Conservation (phyloP, 1,284 basidiomycete genomes). For the Anthracocystis walkeri region DNA sequence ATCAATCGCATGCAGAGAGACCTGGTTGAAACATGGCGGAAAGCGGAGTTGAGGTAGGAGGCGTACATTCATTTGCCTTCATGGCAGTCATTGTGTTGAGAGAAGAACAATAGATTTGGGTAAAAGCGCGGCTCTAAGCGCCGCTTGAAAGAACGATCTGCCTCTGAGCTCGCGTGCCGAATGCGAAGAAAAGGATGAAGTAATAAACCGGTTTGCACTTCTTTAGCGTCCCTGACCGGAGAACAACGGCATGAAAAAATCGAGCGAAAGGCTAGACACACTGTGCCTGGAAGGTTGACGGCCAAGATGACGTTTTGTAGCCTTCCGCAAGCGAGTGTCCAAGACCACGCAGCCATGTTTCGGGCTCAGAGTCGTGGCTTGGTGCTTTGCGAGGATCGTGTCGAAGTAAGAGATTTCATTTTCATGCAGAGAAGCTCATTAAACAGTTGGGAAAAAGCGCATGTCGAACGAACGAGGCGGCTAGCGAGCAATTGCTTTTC, state of each 20-base stretch:
- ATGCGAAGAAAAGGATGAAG: too few relatives aligned
- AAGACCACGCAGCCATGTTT: conserved; percentile 33
- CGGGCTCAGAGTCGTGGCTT: conserved; percentile 13
- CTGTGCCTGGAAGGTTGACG: too few relatives aligned
- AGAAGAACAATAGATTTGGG: not conserved
- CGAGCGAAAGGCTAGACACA: too few relatives aligned
- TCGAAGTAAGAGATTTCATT: too few relatives aligned
- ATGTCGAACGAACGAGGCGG: conserved; percentile 1
- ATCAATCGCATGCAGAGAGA: conserved; percentile 11
- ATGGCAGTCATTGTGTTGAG: not conserved
- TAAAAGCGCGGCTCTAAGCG: not conserved
- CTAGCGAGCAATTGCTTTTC: conserved; percentile 12
- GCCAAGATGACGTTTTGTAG: not conserved
- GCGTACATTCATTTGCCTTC: conserved; percentile 3
- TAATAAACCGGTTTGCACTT: too few relatives aligned
- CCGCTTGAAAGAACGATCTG: too few relatives aligned
- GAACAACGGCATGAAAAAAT: too few relatives aligned
- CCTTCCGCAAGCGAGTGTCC: conserved; percentile 6
- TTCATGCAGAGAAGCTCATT: not conserved
- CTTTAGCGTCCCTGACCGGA: too few relatives aligned
- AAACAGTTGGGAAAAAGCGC: not conserved
- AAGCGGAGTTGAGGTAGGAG: conserved; percentile 28
- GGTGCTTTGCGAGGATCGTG: not conserved
- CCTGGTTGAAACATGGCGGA: conserved; percentile 27
- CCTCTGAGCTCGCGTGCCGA: too few relatives aligned